phyloP scores from a whole-genome alignment of 495 filamentous ascomycete genomes.

The Tuber umbilicatum region DNA sequence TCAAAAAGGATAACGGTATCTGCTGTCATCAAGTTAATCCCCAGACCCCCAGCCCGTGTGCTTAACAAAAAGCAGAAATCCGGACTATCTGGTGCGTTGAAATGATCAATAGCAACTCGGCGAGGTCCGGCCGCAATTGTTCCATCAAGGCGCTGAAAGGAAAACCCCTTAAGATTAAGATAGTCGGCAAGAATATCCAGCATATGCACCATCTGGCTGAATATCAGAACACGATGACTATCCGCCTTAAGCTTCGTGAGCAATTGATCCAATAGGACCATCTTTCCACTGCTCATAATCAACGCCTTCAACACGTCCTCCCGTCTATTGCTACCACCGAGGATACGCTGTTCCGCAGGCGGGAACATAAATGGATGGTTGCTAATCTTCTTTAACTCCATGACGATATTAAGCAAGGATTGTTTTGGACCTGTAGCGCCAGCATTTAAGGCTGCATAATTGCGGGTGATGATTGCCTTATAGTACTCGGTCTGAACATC shows the following conservation, averaged over 20 bases:
- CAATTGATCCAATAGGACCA: conserved; percentile 95
- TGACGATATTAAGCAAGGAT: conserved; percentile 96
- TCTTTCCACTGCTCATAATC: conserved; percentile 95
- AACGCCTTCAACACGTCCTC: conserved; percentile 84
- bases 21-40: conserved; percentile 97
- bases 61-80: conserved; percentile 97
- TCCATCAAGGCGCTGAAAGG: conserved; percentile 89
- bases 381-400: conserved; percentile 98
- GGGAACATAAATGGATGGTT: conserved; percentile 98
- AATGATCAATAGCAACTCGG: conserved; percentile 91
- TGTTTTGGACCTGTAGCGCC: conserved; percentile 83
- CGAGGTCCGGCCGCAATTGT: conserved; percentile 81
- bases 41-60: conserved; percentile 88
- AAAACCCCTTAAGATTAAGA: conserved; percentile 76
- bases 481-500: conserved; percentile 97
- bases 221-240: conserved; percentile 91
- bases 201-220: conserved; percentile 99
- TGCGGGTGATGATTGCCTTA: conserved; percentile 94
- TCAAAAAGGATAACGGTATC: conserved; percentile 98
- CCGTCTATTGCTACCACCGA: conserved; percentile 65
- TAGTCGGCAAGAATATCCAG: conserved; percentile 93
- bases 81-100: conserved; percentile 85
- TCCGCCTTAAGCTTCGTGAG: conserved; percentile 85
- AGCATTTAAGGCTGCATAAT: conserved; percentile 89
- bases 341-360: conserved; percentile 78